Conservation (phyloP, 129 eudicot species). For the Erigeron canadensis region DNA sequence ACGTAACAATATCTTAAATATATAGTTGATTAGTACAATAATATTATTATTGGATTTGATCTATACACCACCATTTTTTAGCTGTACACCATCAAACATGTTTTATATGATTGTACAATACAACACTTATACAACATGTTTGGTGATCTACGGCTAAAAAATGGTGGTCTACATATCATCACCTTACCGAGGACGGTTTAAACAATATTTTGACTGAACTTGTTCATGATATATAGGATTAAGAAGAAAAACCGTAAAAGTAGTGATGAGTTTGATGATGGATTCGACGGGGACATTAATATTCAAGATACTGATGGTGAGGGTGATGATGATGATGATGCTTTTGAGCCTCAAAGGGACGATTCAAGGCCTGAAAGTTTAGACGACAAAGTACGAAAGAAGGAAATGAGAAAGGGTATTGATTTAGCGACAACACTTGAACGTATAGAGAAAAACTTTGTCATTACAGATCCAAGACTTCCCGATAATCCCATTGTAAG, state of each 20-base stretch:
- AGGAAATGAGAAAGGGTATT: constrained; percentile 95
- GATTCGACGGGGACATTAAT: constrained; percentile 34
- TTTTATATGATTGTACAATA: too few relatives aligned
- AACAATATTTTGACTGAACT: not conserved
- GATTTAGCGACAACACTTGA: constrained; percentile 98
- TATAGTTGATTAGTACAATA: not conserved
- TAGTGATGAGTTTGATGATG: constrained; percentile 39
- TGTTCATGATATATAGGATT: constrained; percentile 40
- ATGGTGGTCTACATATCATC: too few relatives aligned
- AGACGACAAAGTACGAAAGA: constrained; percentile 89
- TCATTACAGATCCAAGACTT: constrained; percentile 96
- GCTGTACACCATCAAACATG: too few relatives aligned
- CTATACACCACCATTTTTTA: too few relatives aligned
- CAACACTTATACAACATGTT: too few relatives aligned
- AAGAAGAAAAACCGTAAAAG: constrained; percentile 62
- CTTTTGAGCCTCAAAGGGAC: constrained; percentile 30
- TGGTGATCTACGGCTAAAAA: too few relatives aligned
- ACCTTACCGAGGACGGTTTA: too few relatives aligned
- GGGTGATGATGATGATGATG: constrained; percentile 33
- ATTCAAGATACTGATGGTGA: constrained; percentile 43
- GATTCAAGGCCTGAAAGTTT: constrained; percentile 74
- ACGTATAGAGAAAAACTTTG: constrained; percentile 97
- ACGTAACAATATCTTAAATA: constrained; percentile 8
- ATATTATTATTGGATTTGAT: too few relatives aligned
- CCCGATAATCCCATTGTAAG: constrained; percentile 99